Conservation (phyloP, 176 grass and related monocot species). For the Avena insularis region DNA sequence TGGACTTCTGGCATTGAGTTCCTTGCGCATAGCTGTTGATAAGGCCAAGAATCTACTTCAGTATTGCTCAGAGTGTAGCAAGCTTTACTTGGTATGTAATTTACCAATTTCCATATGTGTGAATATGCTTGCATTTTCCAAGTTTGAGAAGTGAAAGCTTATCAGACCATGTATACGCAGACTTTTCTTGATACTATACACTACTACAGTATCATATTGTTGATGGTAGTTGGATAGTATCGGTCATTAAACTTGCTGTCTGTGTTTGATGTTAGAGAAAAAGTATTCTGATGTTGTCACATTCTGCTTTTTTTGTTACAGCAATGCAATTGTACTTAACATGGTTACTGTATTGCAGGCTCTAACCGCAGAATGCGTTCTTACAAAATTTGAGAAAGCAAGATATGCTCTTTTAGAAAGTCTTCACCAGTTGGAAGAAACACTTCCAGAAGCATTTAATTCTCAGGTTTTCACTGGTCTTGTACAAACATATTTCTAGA, state of each 20-base stretch:
- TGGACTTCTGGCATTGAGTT: slow-evolving; percentile 68
- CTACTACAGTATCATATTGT: slow-evolving; percentile 11
- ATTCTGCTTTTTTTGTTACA: slow-evolving; percentile 1
- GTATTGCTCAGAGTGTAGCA: slow-evolving; percentile 87
- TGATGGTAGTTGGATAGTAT: slow-evolving; percentile 11
- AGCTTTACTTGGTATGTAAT: slow-evolving; percentile 83
- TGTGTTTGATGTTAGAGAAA: slow-evolving; percentile 23
- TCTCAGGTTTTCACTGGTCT: slow-evolving; percentile 59
- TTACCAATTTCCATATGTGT: not conserved
- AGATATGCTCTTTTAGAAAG: slow-evolving; percentile 76
- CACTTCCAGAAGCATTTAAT: slow-evolving; percentile 53
- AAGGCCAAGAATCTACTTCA: slow-evolving; percentile 78
- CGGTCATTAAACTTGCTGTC: not conserved
- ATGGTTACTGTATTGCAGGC: slow-evolving; percentile 54
- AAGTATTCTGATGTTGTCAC: not conserved
- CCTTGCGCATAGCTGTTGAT: slow-evolving; percentile 59
- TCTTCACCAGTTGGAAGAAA: slow-evolving; percentile 68
- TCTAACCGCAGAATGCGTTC: slow-evolving; percentile 58
- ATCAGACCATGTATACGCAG: slow-evolving; percentile 1
- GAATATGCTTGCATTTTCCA: slow-evolving; percentile 24
- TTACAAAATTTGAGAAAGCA: slow-evolving; percentile 75
- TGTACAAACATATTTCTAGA: slow-evolving; percentile 20
- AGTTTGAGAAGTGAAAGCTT: slow-evolving; percentile 21
- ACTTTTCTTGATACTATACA: not conserved
- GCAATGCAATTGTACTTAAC: slow-evolving; percentile 12